Percentiles rank a stretch among this genome's conserved stretches.
Conservation (phyloP, 352 stramenopile genomes). For the Phytophthora europaea region DNA sequence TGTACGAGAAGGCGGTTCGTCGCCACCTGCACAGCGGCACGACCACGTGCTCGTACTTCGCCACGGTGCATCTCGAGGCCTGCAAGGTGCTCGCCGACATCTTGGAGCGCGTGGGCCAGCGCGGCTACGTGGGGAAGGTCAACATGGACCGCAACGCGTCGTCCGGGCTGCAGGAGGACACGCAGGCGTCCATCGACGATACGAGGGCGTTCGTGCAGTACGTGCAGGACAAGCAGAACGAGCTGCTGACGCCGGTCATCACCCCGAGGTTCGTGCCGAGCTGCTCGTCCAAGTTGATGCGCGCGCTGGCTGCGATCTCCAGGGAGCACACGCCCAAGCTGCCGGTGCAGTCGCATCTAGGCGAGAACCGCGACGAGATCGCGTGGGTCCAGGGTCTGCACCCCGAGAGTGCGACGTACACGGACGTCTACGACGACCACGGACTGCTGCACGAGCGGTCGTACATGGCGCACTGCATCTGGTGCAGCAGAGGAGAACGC, state of each 20-base stretch:
- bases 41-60: slow-evolving; percentile 96
- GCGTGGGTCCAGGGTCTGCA: slow-evolving; percentile 88
- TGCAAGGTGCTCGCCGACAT: slow-evolving; percentile 94
- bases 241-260: slow-evolving; percentile 90
- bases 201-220: slow-evolving; percentile 92
- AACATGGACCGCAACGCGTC: slow-evolving; percentile 96
- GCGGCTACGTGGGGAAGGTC: slow-evolving; percentile 95
- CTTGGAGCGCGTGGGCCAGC: slow-evolving; percentile 84
- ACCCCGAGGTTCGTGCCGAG: slow-evolving; percentile 95
- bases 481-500: slow-evolving; percentile 82
- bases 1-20: slow-evolving; percentile 92
- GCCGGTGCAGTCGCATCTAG: slow-evolving; percentile 93
- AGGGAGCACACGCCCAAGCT: slow-evolving; percentile 75
- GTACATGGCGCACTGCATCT: slow-evolving; percentile 97
- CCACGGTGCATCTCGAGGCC: slow-evolving; percentile 91
- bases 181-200: slow-evolving; percentile 81
- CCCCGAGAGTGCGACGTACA: slow-evolving; percentile 84
- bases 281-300: slow-evolving; percentile 88
- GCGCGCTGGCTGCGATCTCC: slow-evolving; percentile 81
- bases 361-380: slow-evolving; percentile 92
- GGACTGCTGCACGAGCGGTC: slow-evolving; percentile 90
- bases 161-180: slow-evolving; percentile 88
- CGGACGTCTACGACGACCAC: slow-evolving; percentile 83
- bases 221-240: slow-evolving; percentile 75
- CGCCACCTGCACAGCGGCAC: slow-evolving; percentile 91